phyloP scores from a whole-genome alignment of 1,284 basidiomycete genomes.

The Phaffia rhodozyma region DNA sequence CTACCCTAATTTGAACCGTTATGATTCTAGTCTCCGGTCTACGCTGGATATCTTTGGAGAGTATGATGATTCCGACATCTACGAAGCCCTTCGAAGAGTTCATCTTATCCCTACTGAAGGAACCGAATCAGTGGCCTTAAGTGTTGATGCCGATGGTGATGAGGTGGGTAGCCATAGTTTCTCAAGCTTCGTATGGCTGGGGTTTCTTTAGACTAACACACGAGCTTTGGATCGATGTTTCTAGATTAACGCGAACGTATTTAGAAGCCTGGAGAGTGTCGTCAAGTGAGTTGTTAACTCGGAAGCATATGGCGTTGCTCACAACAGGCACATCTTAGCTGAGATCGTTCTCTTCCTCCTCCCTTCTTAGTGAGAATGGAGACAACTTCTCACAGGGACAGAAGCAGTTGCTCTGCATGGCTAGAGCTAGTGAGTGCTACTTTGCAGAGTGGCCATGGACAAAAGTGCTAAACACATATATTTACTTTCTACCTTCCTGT shows the following conservation, averaged over 20 bases:
- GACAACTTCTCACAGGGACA: conserved; percentile 88
- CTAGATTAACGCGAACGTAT: conserved; percentile 59
- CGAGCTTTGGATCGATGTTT: neutral
- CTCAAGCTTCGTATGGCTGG: neutral
- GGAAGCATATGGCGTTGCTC: conserved; percentile 25
- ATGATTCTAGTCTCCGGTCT: conserved; percentile 46
- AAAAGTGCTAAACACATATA: neutral
- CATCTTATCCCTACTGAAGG: conserved; percentile 50
- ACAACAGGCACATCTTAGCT: conserved; percentile 3
- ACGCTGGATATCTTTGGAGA: conserved; percentile 85
- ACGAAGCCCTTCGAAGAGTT: conserved; percentile 73
- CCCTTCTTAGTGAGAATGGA: conserved; percentile 39
- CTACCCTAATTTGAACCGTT: neutral
- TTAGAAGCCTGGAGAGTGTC: conserved; percentile 68
- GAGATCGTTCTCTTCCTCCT: neutral
- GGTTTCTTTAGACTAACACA: neutral
- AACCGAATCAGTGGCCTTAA: conserved; percentile 29
- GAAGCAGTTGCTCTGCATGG: conserved; percentile 66
- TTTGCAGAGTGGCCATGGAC: neutral
- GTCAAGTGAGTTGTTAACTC: conserved; percentile 51
- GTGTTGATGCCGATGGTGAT: conserved; percentile 44
- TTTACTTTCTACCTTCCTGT: neutral
- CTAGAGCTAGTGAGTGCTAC: conserved; percentile 44
- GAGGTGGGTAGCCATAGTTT: conserved; percentile 34
- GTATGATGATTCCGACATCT: conserved; percentile 74